Base-by-base conservation (phyloP, 768 basidiomycete genomes). In the Lanmaoa rubissima region DNA sequence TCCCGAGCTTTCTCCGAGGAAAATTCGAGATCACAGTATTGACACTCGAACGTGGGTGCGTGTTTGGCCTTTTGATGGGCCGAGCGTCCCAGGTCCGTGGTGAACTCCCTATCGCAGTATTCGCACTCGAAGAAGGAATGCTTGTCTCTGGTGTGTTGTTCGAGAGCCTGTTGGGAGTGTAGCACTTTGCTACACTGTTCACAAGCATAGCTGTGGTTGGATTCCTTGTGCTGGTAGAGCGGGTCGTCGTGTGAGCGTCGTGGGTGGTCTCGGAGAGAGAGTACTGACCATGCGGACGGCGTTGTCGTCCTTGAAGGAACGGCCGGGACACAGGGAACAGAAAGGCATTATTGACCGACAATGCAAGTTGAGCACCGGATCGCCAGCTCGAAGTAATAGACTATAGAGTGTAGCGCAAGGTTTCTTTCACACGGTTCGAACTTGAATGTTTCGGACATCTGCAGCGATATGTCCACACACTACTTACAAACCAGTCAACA, bases 301-400 rank as follows among this genome's bases (percentile, higher is more conserved):
- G 0, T 51, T 5, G 0, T 31, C 34, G 46, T 68, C 28, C 4
- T 17, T 34, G 42, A 72, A 70, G 14, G 2, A 38, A 28, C 70
- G 58, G 26, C 44, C 40, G 7, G 64, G 54, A 56, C 69, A 72
- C 7, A 5, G 17, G 13, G 41, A 1, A 28, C 69, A 70, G 12
- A 4, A 14, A n/a, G 55, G 35, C 69, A 72, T 70, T 12, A 31
- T 43, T 2, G 35, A 57, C 28, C 28, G 28, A 28, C 17, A n/a
- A 19, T 26, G n/a, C 4, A 14, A 31, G 32, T 8, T 21, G 32
- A n/a, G 46, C 12, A 14, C 12, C 21, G 7, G 24, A 0, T n/a
- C 4, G n/a, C 21, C 21, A 24, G 21, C 3, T n/a, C n/a, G n/a
- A 24, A 24, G 21, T 24, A 24, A 24, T 24, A 24, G 21, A 24